Evolutionary conservation across 495 filamentous ascomycete genomes (phyloP), one percentile per base, ranked within the genome.

Genomic region (Aspergillus bridgeri): DNA sequence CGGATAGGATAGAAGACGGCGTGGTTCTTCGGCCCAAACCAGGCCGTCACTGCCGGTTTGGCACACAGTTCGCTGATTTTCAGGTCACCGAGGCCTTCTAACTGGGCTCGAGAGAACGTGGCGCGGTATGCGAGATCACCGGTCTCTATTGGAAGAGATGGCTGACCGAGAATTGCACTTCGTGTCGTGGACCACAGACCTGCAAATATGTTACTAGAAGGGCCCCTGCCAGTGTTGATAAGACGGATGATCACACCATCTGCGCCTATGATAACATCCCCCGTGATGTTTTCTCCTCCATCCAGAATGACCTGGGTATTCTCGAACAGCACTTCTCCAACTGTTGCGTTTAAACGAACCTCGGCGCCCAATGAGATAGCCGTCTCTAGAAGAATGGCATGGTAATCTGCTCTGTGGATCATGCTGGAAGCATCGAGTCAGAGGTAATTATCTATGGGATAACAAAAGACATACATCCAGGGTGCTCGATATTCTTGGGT

Each of bases 121-220:
- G 86, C 68, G 17, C 86, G 69, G 59, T 87, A 87, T 2, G 85
- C 86, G 25, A 88, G 68, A 63, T 88, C 85, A 2, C 86, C 86
- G 0, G 84, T 87, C 9, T 78, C 76, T 0, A 67, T 51, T 7
- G 81, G 80, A 0, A 67, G 65, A 33, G 73, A 68, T 15, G 63
- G 54, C 2, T 60, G 62, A 15, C 66, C 68, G 15, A 82, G 60
- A 38, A 84, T 63, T 1, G 65, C 53, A 15, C 73, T 75, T 43
- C 82, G 68, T 24, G 73, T 53, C 18, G 57, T 62, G 1, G 77
- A 79, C 42, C 74, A 74, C 11, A 83, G 73, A 65, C 54, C 66
- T 70, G 6, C 64, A 5, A n/a, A 20, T 2, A 15, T 61, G 33
- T 69, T 68, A 21, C 20, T 15, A 43, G 2, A 17, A 53, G 4